Percentiles rank a stretch among this genome's conserved stretches.
phyloP scores from a whole-genome alignment of 352 stramenopile species.

The Pythium utonaiense region DNA sequence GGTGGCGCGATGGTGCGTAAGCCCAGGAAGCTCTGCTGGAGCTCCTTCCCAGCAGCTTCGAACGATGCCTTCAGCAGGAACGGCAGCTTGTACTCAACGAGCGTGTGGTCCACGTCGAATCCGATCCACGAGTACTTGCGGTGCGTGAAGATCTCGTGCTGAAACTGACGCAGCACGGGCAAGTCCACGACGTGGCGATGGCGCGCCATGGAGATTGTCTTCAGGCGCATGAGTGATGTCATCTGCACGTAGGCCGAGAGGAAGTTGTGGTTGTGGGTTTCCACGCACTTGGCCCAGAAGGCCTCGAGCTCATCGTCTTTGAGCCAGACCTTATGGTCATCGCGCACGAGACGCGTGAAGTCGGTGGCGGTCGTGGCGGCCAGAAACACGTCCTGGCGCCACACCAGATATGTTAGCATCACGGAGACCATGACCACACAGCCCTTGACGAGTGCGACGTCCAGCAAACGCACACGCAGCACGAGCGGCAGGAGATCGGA shows the following conservation, averaged over 20 bases:
- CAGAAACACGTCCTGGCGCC: conserved; percentile 33
- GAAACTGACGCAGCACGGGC: conserved; percentile 28
- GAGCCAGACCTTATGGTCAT: conserved; percentile 33
- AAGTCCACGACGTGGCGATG: conserved; percentile 24
- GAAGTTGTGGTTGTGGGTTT: conserved; percentile 36
- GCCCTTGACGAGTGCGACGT: conserved; percentile 42
- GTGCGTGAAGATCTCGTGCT: conserved; percentile 35
- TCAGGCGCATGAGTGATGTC: conserved; percentile 33
- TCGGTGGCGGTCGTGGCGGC: conserved; percentile 19
- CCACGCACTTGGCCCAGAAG: conserved; percentile 41
- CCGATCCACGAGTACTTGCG: conserved; percentile 49
- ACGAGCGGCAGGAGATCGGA: conserved; percentile 33
- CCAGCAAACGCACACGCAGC: conserved; percentile 40
- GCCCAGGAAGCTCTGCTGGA: conserved; percentile 42
- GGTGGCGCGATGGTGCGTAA: conserved; percentile 26
- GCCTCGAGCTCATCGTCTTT: conserved; percentile 36
- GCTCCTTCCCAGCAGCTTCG: conserved; percentile 33
- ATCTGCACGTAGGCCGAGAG: conserved; percentile 31
- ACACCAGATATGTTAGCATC: conserved; percentile 37
- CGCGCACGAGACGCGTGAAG: conserved; percentile 26
- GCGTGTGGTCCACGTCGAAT: conserved; percentile 55
- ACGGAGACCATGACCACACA: conserved; percentile 41
- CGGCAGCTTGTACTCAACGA: conserved; percentile 45
- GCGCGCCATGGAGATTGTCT: conserved; percentile 31
- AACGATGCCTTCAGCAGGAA: conserved; percentile 43